Base-by-base conservation (phyloP, 345 rosid genomes). In the Pistacia integerrima region DNA sequence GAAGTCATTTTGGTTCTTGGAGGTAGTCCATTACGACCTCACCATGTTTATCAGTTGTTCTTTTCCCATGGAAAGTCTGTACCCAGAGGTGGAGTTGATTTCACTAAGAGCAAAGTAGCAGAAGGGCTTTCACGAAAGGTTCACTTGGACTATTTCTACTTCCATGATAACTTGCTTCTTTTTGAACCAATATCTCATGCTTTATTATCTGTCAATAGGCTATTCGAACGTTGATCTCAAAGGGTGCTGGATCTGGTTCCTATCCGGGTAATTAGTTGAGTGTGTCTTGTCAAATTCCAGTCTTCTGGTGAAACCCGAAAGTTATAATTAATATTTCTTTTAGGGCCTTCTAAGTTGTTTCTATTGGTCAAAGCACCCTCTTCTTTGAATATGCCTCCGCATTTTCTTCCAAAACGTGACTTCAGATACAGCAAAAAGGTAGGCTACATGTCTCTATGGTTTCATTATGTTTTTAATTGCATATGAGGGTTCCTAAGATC, bases 371-470 rank as follows among this genome's bases (percentile, higher is more conserved):
- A 89, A 83, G 99, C 96, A 77, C 96, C 93, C 46, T 69, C 93
- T 67, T 84, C 94, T 77, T 77, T 90, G 73, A 89, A 85, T 79
- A 84, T 89, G 57, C 94, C 98, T 25, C 80, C 80, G 72, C 93
- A 93, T 90, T 96, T 92, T 87, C 93, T 93, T 81, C 99, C 97
- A 49, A 96, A 93, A 85, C 97, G 93, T 65, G 99, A 91, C 73
- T 93, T 96, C 87, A 93, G 79, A 88, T 89, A 79, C 84, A 90
- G 82, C 87, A 92, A 85, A 84, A 93, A 93, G 97, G 99, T 93
- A 18, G 28, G 30, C 49, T 64, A 38, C 28, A 64, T 56, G 74
- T 51, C 30, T 30, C 18, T 55, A 9, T 11, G 56, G 11, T 38
- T 55, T 46, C 18, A 56, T 35, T 36, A 35, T 70, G 17, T 30